phyloP scores from a whole-genome alignment of 805 yeast genomes.

The Blastobotrys terrestris region DNA sequence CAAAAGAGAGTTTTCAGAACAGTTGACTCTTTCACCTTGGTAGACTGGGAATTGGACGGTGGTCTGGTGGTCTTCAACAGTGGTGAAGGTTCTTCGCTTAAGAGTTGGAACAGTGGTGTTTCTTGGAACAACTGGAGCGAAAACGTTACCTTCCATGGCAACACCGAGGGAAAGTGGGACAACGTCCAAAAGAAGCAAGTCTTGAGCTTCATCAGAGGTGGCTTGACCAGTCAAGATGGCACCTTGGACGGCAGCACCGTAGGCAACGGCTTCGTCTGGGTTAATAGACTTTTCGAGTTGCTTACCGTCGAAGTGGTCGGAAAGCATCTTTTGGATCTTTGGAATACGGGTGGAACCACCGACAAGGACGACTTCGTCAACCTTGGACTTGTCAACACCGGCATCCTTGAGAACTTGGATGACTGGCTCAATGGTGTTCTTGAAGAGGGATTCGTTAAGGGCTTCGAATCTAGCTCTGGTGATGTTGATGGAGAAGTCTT shows the following conservation, averaged over 20 bases:
- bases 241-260: constrained; percentile 99
- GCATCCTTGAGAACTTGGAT: constrained; percentile 93
- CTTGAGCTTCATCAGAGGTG: constrained; percentile 88
- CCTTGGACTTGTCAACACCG: constrained; percentile 72
- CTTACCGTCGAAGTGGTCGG: constrained; percentile 95
- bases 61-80: constrained; percentile 98
- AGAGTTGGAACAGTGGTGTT: constrained; percentile 99
- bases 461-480: constrained; percentile 99
- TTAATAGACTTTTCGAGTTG: constrained; percentile 93
- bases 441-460: constrained; percentile 86
- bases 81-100: constrained; percentile 98
- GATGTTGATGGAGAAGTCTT: constrained; percentile 86
- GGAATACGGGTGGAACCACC: constrained; percentile 99
- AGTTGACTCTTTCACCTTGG: constrained; percentile 99
- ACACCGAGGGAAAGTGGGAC: constrained; percentile 98
- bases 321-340: constrained; percentile 89
- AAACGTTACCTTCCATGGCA: constrained; percentile 99
- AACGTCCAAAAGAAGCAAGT: constrained; percentile 91
- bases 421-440: constrained; percentile 90
- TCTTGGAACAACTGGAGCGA: constrained; percentile 98
- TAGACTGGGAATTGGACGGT: constrained; percentile 98
- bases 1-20: constrained; percentile 92
- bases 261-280: constrained; percentile 99
- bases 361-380: constrained; percentile 91
- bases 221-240: constrained; percentile 94